Conservation (phyloP, 106 monocot genomes). For the Hemerocallis citrina region DNA sequence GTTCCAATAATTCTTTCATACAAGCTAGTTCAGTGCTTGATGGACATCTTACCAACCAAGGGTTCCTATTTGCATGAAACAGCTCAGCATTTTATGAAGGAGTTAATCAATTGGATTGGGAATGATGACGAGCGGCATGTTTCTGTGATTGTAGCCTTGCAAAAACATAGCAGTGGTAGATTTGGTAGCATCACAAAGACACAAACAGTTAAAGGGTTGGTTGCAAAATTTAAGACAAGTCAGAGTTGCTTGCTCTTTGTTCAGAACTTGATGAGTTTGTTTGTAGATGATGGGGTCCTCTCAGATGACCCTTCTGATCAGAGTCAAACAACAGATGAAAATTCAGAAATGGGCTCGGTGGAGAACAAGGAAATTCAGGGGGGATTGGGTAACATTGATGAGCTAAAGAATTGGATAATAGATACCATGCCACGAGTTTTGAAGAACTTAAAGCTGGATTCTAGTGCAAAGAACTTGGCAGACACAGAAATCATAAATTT, state of each 20-base stretch:
- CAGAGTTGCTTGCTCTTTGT: conserved; percentile 62
- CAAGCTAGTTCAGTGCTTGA: conserved; percentile 83
- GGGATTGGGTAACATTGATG: conserved; percentile 42
- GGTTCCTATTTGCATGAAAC: conserved; percentile 66
- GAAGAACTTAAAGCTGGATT: conserved; percentile 56
- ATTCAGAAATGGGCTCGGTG: conserved; percentile 54
- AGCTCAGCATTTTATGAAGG: conserved; percentile 75
- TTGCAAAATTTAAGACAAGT: conserved; percentile 36
- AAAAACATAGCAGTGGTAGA: conserved; percentile 78
- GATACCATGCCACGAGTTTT: conserved; percentile 72
- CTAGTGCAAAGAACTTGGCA: conserved; percentile 16
- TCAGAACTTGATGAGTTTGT: conserved; percentile 61
- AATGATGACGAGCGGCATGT: conserved; percentile 50
- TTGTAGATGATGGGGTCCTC: conserved; percentile 61
- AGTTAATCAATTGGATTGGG: conserved; percentile 50
- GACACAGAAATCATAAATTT: conserved; percentile 26
- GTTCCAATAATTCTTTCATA: conserved; percentile 59
- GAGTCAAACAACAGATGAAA: conserved; percentile 91
- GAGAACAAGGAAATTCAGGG: conserved; percentile 41
- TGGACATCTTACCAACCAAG: conserved; percentile 74
- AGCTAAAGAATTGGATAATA: conserved; percentile 73
- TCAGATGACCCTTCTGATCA: conserved; percentile 90
- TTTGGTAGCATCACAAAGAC: conserved; percentile 83
- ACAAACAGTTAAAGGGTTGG: conserved; percentile 53
- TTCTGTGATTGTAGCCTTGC: conserved; percentile 53